These are phyloP conservation scores for Prunus padus DNA, from an alignment of 306 rosid species.

Conservation along the genomic window DNA sequence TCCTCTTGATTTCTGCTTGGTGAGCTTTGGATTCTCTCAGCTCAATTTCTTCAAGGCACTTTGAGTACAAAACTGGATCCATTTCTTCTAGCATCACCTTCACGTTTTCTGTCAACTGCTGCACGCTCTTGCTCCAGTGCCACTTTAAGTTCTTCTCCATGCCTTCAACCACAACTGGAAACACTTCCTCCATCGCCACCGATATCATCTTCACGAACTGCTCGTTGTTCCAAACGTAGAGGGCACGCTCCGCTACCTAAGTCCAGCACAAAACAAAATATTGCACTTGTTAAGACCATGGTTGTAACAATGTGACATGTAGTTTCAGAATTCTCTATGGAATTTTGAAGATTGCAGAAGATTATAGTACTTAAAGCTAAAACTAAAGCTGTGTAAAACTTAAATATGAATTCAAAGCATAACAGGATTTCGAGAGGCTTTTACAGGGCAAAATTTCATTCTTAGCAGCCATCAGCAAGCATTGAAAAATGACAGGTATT, in stretches of 20 bases:
- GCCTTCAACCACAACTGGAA: conserved; percentile 64
- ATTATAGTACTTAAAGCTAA: background rate
- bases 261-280: background rate
- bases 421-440: background rate
- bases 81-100: conserved; percentile 69
- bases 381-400: background rate
- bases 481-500: background rate
- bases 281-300: background rate
- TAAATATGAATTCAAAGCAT: background rate
- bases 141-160: conserved; percentile 67
- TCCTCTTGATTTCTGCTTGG: conserved; percentile 49
- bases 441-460: background rate
- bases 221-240: conserved; percentile 84
- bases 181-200: conserved; percentile 57
- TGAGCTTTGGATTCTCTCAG: conserved; percentile 40
- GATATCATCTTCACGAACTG: conserved; percentile 74
- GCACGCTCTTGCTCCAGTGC: conserved; percentile 77
- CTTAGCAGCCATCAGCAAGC: background rate
- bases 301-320: background rate
- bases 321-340: background rate
- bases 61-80: conserved; percentile 62
- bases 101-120: conserved; percentile 61
- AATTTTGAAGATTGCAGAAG: background rate
- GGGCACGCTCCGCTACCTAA: conserved; percentile 87
- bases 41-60: conserved; percentile 48